Percentiles rank a stretch among this genome's conserved stretches.
phyloP scores from a whole-genome alignment of 331 rosid species.

The Phaseolus coccineus region DNA sequence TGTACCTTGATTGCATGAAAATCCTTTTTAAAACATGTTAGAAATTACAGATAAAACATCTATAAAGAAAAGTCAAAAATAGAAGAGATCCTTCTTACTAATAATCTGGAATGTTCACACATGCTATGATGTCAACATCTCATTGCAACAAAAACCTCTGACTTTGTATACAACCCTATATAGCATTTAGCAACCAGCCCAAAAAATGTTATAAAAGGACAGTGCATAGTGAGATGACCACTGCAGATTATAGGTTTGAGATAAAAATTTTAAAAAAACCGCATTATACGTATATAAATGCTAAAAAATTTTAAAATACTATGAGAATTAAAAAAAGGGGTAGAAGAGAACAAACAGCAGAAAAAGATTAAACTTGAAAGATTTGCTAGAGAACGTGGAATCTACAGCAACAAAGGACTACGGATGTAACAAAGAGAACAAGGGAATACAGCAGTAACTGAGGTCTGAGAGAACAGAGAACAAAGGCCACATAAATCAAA shows the following conservation, averaged over 20 bases:
- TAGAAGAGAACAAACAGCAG: neutral
- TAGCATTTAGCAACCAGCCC: neutral
- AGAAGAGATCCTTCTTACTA: slow-evolving; percentile 1
- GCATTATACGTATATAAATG: neutral
- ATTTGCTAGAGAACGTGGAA: neutral
- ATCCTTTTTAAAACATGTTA: slow-evolving; percentile 28
- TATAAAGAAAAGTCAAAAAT: neutral
- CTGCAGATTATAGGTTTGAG: neutral
- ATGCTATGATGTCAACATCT: neutral
- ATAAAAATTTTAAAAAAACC: neutral
- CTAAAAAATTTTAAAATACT: neutral
- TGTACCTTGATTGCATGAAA: slow-evolving; percentile 4
- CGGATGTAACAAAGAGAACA: neutral
- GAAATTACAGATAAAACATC: neutral
- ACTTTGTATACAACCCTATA: neutral
- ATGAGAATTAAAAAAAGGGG: neutral
- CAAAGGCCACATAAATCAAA: neutral
- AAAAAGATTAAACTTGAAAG: neutral
- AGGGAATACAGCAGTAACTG: neutral
- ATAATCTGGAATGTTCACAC: neutral
- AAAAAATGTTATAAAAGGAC: neutral
- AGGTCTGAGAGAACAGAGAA: neutral
- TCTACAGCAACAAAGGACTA: neutral
- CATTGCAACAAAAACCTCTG: slow-evolving; percentile 11
- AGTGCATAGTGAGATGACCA: neutral